Evolutionary conservation across 1,139 yeast genomes (phyloP).

Genomic region (Hyphopichia wangnamkhiaoensis): DNA sequence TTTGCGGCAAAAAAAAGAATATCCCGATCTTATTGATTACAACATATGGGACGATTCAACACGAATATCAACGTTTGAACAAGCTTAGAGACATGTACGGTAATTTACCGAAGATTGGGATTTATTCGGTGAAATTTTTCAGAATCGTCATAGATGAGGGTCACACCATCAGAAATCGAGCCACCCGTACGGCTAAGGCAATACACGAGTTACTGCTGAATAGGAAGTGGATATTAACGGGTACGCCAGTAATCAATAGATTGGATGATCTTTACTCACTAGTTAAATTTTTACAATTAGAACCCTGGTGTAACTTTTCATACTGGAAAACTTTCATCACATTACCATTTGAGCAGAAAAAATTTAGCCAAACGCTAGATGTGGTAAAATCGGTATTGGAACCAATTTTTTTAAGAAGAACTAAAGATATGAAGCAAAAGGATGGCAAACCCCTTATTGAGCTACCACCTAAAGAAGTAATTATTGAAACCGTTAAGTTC

Average conservation of each 20-base stretch:
- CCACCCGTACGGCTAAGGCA: conserved; percentile 80
- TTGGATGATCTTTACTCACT: conserved; percentile 84
- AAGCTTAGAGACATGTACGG: conserved; percentile 31
- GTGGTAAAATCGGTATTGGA: conserved; percentile 83
- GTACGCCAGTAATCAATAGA: conserved; percentile 90
- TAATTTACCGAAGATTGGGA: conserved; percentile 45
- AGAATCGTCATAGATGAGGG: conserved; percentile 90
- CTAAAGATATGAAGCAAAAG: conserved; percentile 77
- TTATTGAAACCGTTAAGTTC: conserved; percentile 66
- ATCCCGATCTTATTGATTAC: conserved; percentile 81
- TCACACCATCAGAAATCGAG: conserved; percentile 81
- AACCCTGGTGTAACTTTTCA: conserved; percentile 87
- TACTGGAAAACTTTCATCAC: conserved; percentile 92
- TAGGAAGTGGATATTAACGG: conserved; percentile 86
- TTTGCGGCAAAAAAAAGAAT: conserved; percentile 34
- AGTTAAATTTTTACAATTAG: conserved; percentile 70
- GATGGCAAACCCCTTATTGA: conserved; percentile 77
- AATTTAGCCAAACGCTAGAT: conserved; percentile 71
- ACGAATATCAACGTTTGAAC: conserved; percentile 58
- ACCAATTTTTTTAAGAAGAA: conserved; percentile 81
- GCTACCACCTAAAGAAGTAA: conserved; percentile 74
- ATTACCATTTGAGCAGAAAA: conserved; percentile 74
- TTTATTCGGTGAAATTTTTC: conserved; percentile 74
- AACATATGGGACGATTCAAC: conserved; percentile 84
- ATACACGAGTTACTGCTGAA: conserved; percentile 63